Conservation (phyloP, 768 basidiomycete genomes). For the Collybia nuda region DNA sequence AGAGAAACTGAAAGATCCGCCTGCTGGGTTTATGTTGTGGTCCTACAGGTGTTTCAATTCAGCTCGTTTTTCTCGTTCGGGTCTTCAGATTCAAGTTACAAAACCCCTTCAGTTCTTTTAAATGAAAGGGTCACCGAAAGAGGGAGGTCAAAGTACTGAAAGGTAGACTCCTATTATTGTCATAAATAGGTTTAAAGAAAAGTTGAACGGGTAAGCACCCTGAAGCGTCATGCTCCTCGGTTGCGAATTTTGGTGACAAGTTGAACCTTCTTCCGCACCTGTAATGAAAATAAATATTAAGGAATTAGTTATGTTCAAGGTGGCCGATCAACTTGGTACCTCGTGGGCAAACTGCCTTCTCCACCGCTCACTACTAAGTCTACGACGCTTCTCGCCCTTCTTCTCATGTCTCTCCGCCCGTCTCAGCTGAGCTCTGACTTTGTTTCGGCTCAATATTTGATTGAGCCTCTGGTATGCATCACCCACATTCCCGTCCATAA, state of each 20-base stretch:
- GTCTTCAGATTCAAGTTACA: background rate
- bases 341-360: constrained; percentile 77
- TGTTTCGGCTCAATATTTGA: constrained; percentile 52
- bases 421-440: constrained; percentile 49
- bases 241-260: constrained; percentile 77
- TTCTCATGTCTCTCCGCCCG: constrained; percentile 72
- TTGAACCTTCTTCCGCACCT: constrained; percentile 85
- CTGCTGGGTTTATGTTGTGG: too few relatives aligned
- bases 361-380: constrained; percentile 77
- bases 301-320: constrained; percentile 9
- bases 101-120: too few relatives aligned
- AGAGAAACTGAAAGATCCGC: background rate
- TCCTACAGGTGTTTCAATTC: too few relatives aligned
- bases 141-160: too few relatives aligned
- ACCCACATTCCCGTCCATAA: constrained; percentile 41
- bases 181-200: background rate
- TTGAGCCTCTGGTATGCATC: constrained; percentile 51
- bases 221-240: constrained; percentile 56
- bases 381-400: constrained; percentile 75
- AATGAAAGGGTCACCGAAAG: too few relatives aligned
- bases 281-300: constrained; percentile 12
- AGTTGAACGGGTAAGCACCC: background rate
- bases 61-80: too few relatives aligned
- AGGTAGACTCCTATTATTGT: background rate
- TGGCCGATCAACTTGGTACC: constrained; percentile 40